Evolutionary conservation across 1,284 basidiomycete genomes (phyloP).

Genomic region (Retiboletus flavoniger): DNA sequence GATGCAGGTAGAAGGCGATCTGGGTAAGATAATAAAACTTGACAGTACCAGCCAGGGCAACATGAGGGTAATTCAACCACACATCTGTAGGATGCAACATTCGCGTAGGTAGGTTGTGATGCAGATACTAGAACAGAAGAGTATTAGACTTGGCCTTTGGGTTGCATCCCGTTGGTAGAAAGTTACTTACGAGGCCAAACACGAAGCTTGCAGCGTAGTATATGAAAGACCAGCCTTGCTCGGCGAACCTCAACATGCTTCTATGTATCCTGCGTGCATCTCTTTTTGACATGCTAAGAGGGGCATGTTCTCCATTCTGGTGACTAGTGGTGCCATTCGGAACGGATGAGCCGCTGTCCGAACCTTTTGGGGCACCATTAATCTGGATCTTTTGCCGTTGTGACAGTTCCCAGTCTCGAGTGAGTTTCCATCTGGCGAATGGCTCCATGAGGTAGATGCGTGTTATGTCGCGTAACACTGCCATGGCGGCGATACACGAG

Average conservation of each 20-base stretch:
- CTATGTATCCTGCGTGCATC: conserved; percentile 62
- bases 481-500: conserved; percentile 75
- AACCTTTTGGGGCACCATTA: conserved; percentile 33
- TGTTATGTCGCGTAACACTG: conserved; percentile 71
- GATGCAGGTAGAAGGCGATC: conserved; percentile 92
- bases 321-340: conserved; percentile 27
- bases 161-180: conserved; percentile 6
- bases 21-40: conserved; percentile 94
- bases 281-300: conserved; percentile 34
- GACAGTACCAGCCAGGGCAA: conserved; percentile 71
- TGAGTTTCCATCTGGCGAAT: conserved; percentile 72
- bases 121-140: conserved; percentile 64
- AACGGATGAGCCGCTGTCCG: conserved; percentile 33
- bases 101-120: conserved; percentile 68
- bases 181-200: conserved; percentile 77
- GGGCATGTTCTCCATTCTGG: conserved; percentile 12
- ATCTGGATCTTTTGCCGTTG: conserved; percentile 28
- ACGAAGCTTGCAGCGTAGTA: conserved; percentile 79
- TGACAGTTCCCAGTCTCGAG: conserved; percentile 44
- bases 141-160: conserved; percentile 1
- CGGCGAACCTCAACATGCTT: conserved; percentile 84
- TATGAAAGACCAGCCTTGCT: conserved; percentile 88
- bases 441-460: conserved; percentile 76
- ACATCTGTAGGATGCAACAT: conserved; percentile 67
- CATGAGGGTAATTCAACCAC: conserved; percentile 84